Base-by-base conservation (phyloP, 306 rosid species). In the Vigna trinervia region DNA sequence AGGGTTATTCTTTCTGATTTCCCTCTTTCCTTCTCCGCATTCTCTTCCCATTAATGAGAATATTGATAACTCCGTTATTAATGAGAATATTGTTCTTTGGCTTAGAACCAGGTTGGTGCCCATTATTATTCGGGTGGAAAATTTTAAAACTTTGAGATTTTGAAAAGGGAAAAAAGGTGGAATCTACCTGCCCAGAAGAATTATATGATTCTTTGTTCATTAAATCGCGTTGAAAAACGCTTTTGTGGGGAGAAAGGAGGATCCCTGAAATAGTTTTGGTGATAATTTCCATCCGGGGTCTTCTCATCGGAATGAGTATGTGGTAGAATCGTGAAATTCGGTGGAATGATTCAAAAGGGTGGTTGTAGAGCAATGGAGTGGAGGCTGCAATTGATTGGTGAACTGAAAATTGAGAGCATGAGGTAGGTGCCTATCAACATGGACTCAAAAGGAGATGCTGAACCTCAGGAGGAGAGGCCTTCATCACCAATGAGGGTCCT, bases 381-480 rank as follows among this genome's bases (percentile, higher is more conserved):
- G 57, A 57, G 58, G 74, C 65, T 60, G 47, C 47, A 43, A 52
- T 82, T 71, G 30, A 83, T 59, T 74, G 74, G 78, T 65, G 80
- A 61, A 57, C 61, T 74, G 87, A 73, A 81, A 63, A 28, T 60
- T 61, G 68, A 23, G 68, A 66, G 60, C 81, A 90, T 86, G 91
- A 88, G 77, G 38, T 74, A 72, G 84, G 84, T 62, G 81, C 22
- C 58, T n/a, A 70, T 75, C 53, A 86, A 43, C 8, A 94, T 89
- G 96, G 92, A 84, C 12, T 34, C 77, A 65, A 93, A 82, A 69
- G 92, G 85, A 76, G 90, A 85, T 62, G 85, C 60, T 9, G 94
- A 86, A 65, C 70, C 53, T 77, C 53, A 64, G 15, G 90, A 90
- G 60, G 96, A 89, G 22, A 43, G 68, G 74, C 81, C 82, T 32